A percentile compares a stretch with the other conserved stretches of the same genome.
Conservation (phyloP, 805 yeast genomes). For the Teunomyces lycoperdinae region DNA sequence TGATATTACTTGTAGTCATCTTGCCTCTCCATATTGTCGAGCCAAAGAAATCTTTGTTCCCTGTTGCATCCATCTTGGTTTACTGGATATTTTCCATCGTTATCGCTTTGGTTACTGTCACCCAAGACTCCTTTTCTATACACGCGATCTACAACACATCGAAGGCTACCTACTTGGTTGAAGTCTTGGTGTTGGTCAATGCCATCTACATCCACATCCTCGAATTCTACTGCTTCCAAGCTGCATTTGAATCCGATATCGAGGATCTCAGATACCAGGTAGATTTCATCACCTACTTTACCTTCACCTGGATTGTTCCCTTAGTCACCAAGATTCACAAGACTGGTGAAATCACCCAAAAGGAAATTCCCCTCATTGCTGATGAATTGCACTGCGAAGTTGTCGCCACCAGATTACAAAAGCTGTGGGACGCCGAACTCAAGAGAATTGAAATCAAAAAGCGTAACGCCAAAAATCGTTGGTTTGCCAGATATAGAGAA, state of each 20-base stretch:
- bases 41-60: constrained; percentile 18
- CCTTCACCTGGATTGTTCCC: constrained; percentile 29
- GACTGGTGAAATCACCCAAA: constrained; percentile 18
- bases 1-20: constrained; percentile 7
- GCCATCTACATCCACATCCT: constrained; percentile 13
- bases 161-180: constrained; percentile 5
- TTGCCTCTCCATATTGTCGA: constrained; percentile 24
- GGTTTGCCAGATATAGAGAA: constrained; percentile 2
- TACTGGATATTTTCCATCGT: constrained; percentile 19
- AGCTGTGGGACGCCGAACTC: constrained; percentile 21
- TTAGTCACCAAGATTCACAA: constrained; percentile 21
- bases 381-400: constrained; percentile 10
- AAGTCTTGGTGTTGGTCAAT: constrained; percentile 11
- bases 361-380: constrained; percentile 14
- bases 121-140: constrained; percentile 20
- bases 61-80: constrained; percentile 20
- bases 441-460: constrained; percentile 8
- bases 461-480: background rate
- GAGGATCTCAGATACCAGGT: constrained; percentile 10
- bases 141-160: constrained; percentile 13
- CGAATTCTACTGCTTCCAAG: constrained; percentile 19
- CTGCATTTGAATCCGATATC: constrained; percentile 22
- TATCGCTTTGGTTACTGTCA: constrained; percentile 8
- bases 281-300: constrained; percentile 19
- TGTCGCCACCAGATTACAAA: constrained; percentile 17